Conservation (phyloP, 2,329 filamentous ascomycete genomes). For the Fusarium longipes region DNA sequence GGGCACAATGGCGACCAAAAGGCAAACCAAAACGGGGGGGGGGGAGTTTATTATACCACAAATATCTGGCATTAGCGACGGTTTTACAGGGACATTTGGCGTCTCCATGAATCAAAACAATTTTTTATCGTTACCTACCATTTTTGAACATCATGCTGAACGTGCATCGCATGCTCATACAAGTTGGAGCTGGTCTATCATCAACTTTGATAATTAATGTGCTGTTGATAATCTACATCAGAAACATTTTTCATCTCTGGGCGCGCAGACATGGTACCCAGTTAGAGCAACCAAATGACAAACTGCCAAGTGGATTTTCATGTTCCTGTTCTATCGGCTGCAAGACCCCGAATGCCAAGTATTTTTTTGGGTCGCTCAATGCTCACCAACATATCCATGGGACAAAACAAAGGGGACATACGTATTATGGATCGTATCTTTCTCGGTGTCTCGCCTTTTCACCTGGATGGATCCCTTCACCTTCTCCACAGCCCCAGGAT, state of each 20-base stretch:
- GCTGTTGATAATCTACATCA: neutral
- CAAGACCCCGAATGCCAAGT: conserved; percentile 37
- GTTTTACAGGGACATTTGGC: conserved; percentile 32
- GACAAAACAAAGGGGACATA: conserved; percentile 4
- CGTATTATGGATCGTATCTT: conserved; percentile 1
- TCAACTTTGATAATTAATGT: neutral
- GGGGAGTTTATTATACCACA: conserved; percentile 34
- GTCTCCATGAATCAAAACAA: conserved; percentile 41
- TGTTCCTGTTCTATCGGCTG: conserved; percentile 19
- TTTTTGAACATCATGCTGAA: neutral
- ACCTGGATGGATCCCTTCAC: conserved; percentile 17
- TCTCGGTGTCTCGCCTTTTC: conserved; percentile 30
- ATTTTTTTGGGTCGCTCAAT: neutral
- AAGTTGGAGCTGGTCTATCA: neutral
- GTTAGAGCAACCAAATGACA: conserved; percentile 32
- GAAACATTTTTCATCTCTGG: neutral
- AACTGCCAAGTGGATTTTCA: conserved; percentile 18
- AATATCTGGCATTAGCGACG: conserved; percentile 44
- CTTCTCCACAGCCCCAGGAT: conserved; percentile 20
- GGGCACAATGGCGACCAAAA: conserved; percentile 1
- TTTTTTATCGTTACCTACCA: conserved; percentile 15
- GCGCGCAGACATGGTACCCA: conserved; percentile 14
- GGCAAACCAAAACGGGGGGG: conserved; percentile 27
- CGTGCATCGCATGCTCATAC: neutral
- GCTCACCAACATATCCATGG: neutral